Evolutionary conservation across 371 early-diverging fungal species (phyloP), one percentile per base, ranked within the genome.

Genomic region (Mortierella sp.): DNA sequence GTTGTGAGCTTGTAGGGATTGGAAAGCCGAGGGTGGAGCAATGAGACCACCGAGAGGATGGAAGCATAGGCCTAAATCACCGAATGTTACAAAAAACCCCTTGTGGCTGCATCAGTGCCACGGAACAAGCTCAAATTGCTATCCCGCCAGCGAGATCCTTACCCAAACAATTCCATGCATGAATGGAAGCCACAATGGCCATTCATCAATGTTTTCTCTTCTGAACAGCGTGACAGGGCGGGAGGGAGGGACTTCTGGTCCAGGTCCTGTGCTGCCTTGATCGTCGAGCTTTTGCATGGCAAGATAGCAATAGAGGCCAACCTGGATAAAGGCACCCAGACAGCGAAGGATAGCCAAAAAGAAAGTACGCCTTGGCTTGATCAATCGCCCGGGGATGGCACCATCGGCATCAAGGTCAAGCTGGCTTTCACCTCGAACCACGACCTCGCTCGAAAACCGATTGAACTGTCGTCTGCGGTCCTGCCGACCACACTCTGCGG

Each of bases 81-180:
- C 28, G 28, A 49, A n/a, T 18, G 27, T 24, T 30, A 21, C 13
- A 16, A n/a, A 34, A 34, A 34, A 34, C n/a, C n/a, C n/a, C n/a
- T n/a, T n/a, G n/a, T n/a, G n/a, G n/a, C n/a, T n/a, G n/a, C n/a
- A n/a, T n/a, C n/a, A n/a, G n/a, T n/a, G n/a, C n/a, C n/a, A n/a
- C n/a, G n/a, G n/a, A n/a, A n/a, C n/a, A n/a, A 34, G 34, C 10
- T 34, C 34, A 4, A 10, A 7, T 34, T 34, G 34, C 10, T 34
- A 34, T 7, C 34, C 34, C 34, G 34, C 34, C 7, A 34, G 34
- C 10, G 34, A 34, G 34, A n/a, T 43, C 5, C 60, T 28, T 61
- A 74, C 71, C 78, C 78, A 76, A 18, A 76, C 57, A n/a, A 76
- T 69, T 16, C 78, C 78, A 50, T 76, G 78, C 78, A 76, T 76